Percentiles rank a stretch among this genome's conserved stretches.
Evolutionary conservation across 2,329 filamentous ascomycete genomes (phyloP).

Genomic region (Proliferodiscus dingleyae): DNA sequence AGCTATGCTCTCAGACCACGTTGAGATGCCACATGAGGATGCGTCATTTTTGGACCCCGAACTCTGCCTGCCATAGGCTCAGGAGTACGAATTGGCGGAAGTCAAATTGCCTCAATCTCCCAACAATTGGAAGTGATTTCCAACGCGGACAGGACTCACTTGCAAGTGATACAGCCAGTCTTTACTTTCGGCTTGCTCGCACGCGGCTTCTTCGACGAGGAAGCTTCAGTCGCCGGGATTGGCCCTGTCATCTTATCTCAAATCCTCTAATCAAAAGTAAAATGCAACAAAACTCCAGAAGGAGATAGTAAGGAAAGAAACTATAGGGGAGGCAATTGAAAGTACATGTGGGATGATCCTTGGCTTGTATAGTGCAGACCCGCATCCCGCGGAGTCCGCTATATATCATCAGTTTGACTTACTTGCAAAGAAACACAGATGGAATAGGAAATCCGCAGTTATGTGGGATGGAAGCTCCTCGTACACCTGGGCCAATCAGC

Average conservation of each 20-base stretch:
- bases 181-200: constrained; percentile 47
- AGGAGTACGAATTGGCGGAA: not conserved
- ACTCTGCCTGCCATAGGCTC: not conserved
- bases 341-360: too few relatives aligned
- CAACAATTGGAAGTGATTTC: not conserved
- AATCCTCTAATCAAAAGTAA: not conserved
- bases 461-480: too few relatives aligned
- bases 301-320: too few relatives aligned
- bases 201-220: constrained; percentile 15
- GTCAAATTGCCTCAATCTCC: not conserved
- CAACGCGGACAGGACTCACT: constrained; percentile 34
- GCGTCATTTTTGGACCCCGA: not conserved
- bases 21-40: too few relatives aligned
- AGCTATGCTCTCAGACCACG: not conserved
- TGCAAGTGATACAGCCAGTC: constrained; percentile 62
- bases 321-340: too few relatives aligned
- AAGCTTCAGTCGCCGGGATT: not conserved
- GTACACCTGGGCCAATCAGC: too few relatives aligned
- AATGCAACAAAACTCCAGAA: too few relatives aligned
- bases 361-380: too few relatives aligned
- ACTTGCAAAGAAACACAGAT: too few relatives aligned
- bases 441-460: too few relatives aligned
- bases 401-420: too few relatives aligned
- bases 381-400: too few relatives aligned
- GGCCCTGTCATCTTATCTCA: constrained; percentile 4